Evolutionary conservation across 768 basidiomycete genomes (phyloP), one percentile per base, ranked within the genome.

Genomic region (Mrakia gelida): DNA sequence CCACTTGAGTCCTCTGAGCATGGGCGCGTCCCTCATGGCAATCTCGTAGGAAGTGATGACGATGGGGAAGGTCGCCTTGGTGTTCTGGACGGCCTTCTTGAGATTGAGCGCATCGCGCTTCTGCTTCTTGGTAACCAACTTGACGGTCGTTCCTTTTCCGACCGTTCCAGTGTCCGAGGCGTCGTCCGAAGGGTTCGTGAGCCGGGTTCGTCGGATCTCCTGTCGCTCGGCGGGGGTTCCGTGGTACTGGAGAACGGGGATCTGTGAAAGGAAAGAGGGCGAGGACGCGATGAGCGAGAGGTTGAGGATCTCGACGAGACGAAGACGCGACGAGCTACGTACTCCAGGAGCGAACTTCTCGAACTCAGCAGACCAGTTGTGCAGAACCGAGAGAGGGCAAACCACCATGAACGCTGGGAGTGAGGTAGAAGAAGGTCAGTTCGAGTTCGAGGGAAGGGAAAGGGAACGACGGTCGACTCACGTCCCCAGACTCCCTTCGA

Each of bases 281-380:
- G 23, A n/a, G 30, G 62, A 68, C 30, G 52, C 21, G 54, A 18
- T 28, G 23, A 74, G 68, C 18, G 34, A 15, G 30, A 18, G 63
- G 34, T 52, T 21, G 21, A 54, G 7, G n/a, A 41, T 13, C 54
- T 43, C 28, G 32, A 49, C 38, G 67, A 30, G 6, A 38, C 52
- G 18, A 38, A 54, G 62, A 54, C 11, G 30, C 3, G 30, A 41
- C 13, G 21, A 15, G 78, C 75, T 10, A 80, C 89, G 77, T 81
- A 94, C 91, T 21, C 77, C 82, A 4, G 95, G 94, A 15, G 93
- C 91, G 83, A 96, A 97, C 75, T 91, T 91, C 59, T 85, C 84
- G 82, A 93, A 97, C 82, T 98, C 95, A 72, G 90, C 88, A 4
- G 88, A 85, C 95, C 95, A 98, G 81, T 95, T 96, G 81, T 95